A percentile compares a stretch with the other conserved stretches of the same genome.
These are phyloP conservation scores for Leishmania mexicana DNA, from an alignment of 208 protist genomes.

Conservation along the genomic window DNA sequence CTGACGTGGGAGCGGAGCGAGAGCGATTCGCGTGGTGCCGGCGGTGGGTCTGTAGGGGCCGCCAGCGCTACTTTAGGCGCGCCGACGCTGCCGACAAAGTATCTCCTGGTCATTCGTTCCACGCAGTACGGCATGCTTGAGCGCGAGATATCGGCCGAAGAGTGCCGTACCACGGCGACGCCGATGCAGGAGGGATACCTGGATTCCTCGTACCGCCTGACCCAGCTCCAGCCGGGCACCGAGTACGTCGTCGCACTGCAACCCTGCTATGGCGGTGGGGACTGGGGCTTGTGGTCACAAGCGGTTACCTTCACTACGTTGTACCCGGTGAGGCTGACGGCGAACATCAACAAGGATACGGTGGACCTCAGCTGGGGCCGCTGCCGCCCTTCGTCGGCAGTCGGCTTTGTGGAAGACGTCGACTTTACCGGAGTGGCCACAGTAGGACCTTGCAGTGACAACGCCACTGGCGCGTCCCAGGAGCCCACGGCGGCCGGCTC, in stretches of 20 bases:
- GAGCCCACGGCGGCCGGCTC: not conserved
- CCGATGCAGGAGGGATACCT: conserved; percentile 1
- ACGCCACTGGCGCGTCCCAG: not conserved
- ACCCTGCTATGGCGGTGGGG: conserved; percentile 74
- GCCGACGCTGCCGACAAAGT: conserved; percentile 35
- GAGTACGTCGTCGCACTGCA: conserved; percentile 88
- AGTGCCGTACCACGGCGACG: conserved; percentile 12
- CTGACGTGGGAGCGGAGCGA: conserved; percentile 72
- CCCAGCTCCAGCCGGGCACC: conserved; percentile 61
- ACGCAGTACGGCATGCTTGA: conserved; percentile 28
- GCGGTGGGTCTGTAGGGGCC: conserved; percentile 1
- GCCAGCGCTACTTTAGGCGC: conserved; percentile 2
- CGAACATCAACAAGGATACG: conserved; percentile 37
- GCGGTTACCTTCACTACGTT: conserved; percentile 72
- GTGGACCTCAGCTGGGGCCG: conserved; percentile 46
- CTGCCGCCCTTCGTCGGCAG: conserved; percentile 10
- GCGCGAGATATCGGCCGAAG: conserved; percentile 29
- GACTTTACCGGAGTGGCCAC: not conserved
- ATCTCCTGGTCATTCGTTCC: conserved; percentile 31
- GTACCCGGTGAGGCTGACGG: conserved; percentile 42
- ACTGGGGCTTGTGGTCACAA: conserved; percentile 86
- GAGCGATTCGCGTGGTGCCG: conserved; percentile 26
- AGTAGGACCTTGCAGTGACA: not conserved
- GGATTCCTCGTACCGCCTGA: conserved; percentile 47
- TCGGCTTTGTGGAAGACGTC: conserved; percentile 15